Conservation (phyloP, 2,329 filamentous ascomycete species). For the Aspergillus sclerotialis region DNA sequence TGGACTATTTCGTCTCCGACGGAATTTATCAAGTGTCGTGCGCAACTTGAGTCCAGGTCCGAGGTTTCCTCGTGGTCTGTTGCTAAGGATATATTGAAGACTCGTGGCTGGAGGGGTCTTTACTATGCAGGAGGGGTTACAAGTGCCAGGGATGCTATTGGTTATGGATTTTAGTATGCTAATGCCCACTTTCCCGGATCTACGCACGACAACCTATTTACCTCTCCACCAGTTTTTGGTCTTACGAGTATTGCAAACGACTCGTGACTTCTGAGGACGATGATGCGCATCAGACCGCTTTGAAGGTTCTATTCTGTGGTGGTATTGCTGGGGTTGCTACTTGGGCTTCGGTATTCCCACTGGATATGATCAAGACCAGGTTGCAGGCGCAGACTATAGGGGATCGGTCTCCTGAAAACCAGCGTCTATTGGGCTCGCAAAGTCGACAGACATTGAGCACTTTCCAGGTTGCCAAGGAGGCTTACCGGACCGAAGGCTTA, state of each 20-base stretch:
- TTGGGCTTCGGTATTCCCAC: slow-evolving; percentile 83
- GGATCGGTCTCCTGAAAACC: slow-evolving; percentile 12
- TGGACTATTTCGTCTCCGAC: slow-evolving; percentile 84
- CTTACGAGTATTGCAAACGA: slow-evolving; percentile 70
- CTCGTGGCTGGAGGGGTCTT: slow-evolving; percentile 59
- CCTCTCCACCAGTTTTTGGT: slow-evolving; percentile 61
- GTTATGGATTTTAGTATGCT: slow-evolving; percentile 85
- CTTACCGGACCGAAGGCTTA: slow-evolving; percentile 58
- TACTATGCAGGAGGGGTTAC: slow-evolving; percentile 80
- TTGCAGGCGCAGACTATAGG: slow-evolving; percentile 65
- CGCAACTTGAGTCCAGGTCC: slow-evolving; percentile 55
- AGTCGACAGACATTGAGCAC: slow-evolving; percentile 41
- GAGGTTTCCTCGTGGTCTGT: slow-evolving; percentile 57
- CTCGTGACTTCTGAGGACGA: slow-evolving; percentile 44
- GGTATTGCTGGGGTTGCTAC: slow-evolving; percentile 81
- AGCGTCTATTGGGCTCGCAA: slow-evolving; percentile 13
- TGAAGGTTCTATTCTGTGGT: slow-evolving; percentile 70
- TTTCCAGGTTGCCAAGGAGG: slow-evolving; percentile 56
- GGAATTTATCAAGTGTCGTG: slow-evolving; percentile 83
- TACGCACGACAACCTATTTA: slow-evolving; percentile 7
- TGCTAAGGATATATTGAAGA: slow-evolving; percentile 52
- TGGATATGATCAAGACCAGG: slow-evolving; percentile 88
- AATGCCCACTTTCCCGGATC: slow-evolving; percentile 5
- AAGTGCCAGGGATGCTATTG: slow-evolving; percentile 73
- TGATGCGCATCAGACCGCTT: slow-evolving; percentile 44